phyloP scores from a whole-genome alignment of 2,329 filamentous ascomycete species.

The Zelopaecilomyces penicillatus region DNA sequence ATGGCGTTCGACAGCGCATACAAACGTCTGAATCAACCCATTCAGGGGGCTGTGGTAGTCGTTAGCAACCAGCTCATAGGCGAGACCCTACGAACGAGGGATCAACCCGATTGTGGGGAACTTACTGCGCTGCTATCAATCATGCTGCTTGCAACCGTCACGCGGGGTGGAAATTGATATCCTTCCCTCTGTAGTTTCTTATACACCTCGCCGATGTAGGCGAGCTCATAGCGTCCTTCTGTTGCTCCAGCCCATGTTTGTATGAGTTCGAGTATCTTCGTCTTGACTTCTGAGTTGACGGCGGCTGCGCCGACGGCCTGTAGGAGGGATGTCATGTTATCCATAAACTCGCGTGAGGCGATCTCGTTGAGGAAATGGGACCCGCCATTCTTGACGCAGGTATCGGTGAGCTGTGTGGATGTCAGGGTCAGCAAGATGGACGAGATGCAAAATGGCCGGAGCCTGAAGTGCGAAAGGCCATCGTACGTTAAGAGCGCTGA shows the following conservation, averaged over 20 bases:
- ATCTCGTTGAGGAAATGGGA: conserved; percentile 92
- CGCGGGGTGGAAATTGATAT: conserved; percentile 79
- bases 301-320: conserved; percentile 68
- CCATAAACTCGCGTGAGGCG: conserved; percentile 95
- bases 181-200: conserved; percentile 73
- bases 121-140: conserved; percentile 89
- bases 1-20: conserved; percentile 91
- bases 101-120: background rate
- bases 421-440: background rate
- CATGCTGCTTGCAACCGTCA: conserved; percentile 90
- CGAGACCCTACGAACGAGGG: background rate
- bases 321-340: conserved; percentile 85
- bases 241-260: conserved; percentile 89
- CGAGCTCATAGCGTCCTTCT: conserved; percentile 72
- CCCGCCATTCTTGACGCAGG: conserved; percentile 97
- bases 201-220: conserved; percentile 86
- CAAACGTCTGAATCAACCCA: conserved; percentile 98
- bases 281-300: conserved; percentile 76
- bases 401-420: conserved; percentile 72
- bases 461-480: background rate
- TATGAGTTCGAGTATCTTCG: conserved; percentile 86
- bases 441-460: background rate
- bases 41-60: conserved; percentile 64
- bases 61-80: conserved; percentile 2
- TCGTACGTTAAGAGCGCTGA: conserved; percentile 82